A percentile compares a stretch with the other conserved stretches of the same genome.
Evolutionary conservation across 2,329 filamentous ascomycete species (phyloP).

Genomic region (Orbilia blumenaviensis): DNA sequence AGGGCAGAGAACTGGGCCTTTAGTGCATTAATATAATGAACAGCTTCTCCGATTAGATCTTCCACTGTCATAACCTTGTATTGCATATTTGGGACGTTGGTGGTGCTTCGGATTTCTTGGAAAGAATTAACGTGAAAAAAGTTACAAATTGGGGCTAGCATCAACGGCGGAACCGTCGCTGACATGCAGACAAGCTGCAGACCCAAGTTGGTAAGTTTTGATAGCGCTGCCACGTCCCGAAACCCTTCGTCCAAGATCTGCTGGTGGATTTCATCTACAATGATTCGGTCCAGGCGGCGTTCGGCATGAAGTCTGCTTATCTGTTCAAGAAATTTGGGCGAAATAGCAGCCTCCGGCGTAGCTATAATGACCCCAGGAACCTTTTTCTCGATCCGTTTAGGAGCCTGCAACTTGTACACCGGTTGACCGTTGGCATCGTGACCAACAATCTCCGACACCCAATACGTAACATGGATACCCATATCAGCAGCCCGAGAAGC

Average conservation of each 20-base stretch:
- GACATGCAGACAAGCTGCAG: slow-evolving; percentile 1
- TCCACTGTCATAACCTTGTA: neutral
- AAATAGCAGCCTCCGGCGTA: neutral
- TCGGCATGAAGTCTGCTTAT: neutral
- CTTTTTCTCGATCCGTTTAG: neutral
- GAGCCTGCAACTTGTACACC: neutral
- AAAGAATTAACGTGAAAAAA: neutral
- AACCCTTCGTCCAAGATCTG: slow-evolving; percentile 6
- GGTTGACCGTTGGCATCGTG: neutral
- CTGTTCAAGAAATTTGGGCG: neutral
- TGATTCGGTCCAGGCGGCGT: neutral
- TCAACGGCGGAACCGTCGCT: neutral
- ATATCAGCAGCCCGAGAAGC: neutral
- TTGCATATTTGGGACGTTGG: neutral
- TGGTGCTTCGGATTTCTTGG: neutral
- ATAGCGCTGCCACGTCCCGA: neutral
- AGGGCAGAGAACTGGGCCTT: neutral
- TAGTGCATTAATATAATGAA: neutral
- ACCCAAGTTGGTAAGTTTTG: slow-evolving; percentile 6
- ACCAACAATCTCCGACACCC: neutral
- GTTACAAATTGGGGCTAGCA: neutral
- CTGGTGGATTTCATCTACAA: slow-evolving; percentile 13
- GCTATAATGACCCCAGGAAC: neutral
- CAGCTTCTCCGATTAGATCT: neutral
- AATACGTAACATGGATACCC: neutral